Evolutionary conservation across 2,329 filamentous ascomycete genomes (phyloP).

Genomic region (Colletotrichum sp.): DNA sequence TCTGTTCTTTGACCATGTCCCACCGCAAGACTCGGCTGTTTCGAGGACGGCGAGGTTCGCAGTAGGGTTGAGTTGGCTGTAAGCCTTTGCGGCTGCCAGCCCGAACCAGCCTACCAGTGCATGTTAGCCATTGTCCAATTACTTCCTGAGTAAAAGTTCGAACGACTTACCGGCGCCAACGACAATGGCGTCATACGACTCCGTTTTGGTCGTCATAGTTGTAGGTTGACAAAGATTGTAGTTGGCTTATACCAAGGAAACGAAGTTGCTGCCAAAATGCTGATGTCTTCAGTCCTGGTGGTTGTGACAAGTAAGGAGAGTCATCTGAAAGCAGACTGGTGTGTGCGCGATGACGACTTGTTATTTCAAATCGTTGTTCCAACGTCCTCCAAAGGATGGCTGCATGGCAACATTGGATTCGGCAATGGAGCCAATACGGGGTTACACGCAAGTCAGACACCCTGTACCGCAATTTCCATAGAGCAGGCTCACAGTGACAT

Average conservation of each 20-base stretch:
- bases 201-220: background rate
- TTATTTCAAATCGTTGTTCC: background rate
- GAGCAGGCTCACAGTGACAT: background rate
- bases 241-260: background rate
- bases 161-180: slow-evolving; percentile 16
- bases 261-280: background rate
- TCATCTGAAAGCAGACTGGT: background rate
- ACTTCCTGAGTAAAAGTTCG: background rate
- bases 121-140: slow-evolving; percentile 31
- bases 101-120: slow-evolving; percentile 44
- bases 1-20: slow-evolving; percentile 64
- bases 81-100: slow-evolving; percentile 57
- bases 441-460: background rate
- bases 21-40: slow-evolving; percentile 55
- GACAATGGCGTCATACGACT: background rate
- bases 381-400: background rate
- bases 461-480: background rate
- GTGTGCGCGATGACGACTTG: background rate
- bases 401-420: background rate
- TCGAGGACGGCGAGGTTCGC: slow-evolving; percentile 56
- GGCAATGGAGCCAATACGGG: background rate
- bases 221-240: background rate
- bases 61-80: slow-evolving; percentile 52
- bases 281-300: background rate
- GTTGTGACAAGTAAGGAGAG: background rate